A percentile compares a stretch with the other conserved stretches of the same genome.
phyloP scores from a whole-genome alignment of 129 eudicot species.

The Helichrysum umbraculigerum region DNA sequence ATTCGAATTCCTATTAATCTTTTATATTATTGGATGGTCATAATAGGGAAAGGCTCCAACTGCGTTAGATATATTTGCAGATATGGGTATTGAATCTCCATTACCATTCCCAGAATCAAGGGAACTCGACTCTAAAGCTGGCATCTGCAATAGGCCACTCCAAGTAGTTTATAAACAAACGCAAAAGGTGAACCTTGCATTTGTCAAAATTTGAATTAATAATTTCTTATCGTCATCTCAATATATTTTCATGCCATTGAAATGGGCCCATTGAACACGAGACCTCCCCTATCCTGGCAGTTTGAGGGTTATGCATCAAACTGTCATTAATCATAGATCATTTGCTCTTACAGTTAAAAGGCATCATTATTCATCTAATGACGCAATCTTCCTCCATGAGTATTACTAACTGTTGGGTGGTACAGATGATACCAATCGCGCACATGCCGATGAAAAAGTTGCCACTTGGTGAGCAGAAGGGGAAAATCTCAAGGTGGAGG shows the following conservation, averaged over 20 bases:
- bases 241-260: background rate
- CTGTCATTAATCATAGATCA: no score
- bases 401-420: slow-evolving; percentile 19
- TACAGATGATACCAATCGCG: slow-evolving; percentile 73
- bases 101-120: slow-evolving; percentile 39
- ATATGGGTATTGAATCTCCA: slow-evolving; percentile 37
- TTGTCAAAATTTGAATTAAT: background rate
- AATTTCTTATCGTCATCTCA: background rate
- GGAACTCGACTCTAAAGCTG: slow-evolving; percentile 29
- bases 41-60: slow-evolving; percentile 39
- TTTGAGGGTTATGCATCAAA: background rate
- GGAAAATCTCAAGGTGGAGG: slow-evolving; percentile 75
- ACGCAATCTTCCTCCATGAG: background rate
- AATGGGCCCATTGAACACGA: background rate
- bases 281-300: background rate
- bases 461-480: slow-evolving; percentile 57
- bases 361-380: background rate
- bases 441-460: slow-evolving; percentile 65
- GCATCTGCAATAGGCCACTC: slow-evolving; percentile 39
- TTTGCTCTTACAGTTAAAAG: no score
- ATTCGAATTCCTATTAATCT: background rate
- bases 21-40: slow-evolving; percentile 23
- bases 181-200: slow-evolving; percentile 32
- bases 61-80: slow-evolving; percentile 34
- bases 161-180: slow-evolving; percentile 38